phyloP scores from a whole-genome alignment of 805 yeast genomes.

The Blastobotrys peoriensis region DNA sequence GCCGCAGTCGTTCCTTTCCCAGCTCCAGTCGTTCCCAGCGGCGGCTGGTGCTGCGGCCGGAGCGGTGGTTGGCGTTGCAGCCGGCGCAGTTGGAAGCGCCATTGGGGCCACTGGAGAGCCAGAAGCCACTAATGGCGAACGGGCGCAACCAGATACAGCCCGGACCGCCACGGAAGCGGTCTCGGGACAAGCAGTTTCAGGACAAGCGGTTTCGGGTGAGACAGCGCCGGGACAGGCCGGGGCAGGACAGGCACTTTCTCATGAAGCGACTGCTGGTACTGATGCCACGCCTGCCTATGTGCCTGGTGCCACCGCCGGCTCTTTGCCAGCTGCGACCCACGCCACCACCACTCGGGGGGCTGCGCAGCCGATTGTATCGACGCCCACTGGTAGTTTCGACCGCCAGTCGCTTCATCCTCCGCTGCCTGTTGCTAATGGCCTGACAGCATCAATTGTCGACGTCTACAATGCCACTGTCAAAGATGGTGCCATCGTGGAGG shows the following conservation, averaged over 20 bases:
- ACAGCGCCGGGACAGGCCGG: neutral
- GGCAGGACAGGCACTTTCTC: neutral
- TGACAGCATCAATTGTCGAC: conserved; percentile 84
- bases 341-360: conserved; percentile 2
- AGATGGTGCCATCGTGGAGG: conserved; percentile 54
- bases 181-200: conserved; percentile 2
- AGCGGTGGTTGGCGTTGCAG: neutral
- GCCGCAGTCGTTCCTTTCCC: conserved; percentile 13
- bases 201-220: neutral
- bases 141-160: too few species aligned
- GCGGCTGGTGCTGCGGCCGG: neutral
- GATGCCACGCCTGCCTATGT: neutral
- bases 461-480: conserved; percentile 66
- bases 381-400: conserved; percentile 4
- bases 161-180: conserved; percentile 2
- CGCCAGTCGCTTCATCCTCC: conserved; percentile 24
- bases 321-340: conserved; percentile 3
- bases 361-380: conserved; percentile 2
- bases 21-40: conserved; percentile 13
- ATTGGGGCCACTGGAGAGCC: too few species aligned
- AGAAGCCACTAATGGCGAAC: too few species aligned
- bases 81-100: neutral
- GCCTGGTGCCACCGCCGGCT: conserved; percentile 5
- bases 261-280: neutral
- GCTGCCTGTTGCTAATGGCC: conserved; percentile 19